Percentiles rank a stretch among this genome's conserved stretches.
phyloP scores from a whole-genome alignment of 2,329 filamentous ascomycete species.

The Aspergillus luchuensis region DNA sequence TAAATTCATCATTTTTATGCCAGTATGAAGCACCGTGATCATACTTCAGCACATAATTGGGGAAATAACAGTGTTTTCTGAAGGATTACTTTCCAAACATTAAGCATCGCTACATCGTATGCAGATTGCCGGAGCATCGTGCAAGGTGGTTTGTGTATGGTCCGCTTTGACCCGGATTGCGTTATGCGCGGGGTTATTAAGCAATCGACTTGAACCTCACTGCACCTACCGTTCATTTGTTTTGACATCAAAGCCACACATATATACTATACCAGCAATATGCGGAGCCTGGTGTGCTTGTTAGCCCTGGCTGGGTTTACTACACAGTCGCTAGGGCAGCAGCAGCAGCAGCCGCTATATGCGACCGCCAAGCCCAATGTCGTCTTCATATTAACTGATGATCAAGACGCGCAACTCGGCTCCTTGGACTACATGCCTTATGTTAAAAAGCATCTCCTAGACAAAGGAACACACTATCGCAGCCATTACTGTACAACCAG shows the following conservation, averaged over 20 bases:
- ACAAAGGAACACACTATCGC: slow-evolving; percentile 60
- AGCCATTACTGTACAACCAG: slow-evolving; percentile 64
- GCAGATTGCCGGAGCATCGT: too few relatives aligned
- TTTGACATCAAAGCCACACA: neutral
- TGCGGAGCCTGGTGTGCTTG: neutral
- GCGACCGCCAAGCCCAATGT: slow-evolving; percentile 54
- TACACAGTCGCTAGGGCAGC: neutral
- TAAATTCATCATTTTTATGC: too few relatives aligned
- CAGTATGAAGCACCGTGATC: too few relatives aligned
- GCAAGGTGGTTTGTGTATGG: too few relatives aligned
- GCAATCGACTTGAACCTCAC: too few relatives aligned
- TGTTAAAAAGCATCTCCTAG: slow-evolving; percentile 2
- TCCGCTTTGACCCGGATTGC: too few relatives aligned
- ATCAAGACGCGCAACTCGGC: slow-evolving; percentile 56
- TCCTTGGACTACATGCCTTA: slow-evolving; percentile 56
- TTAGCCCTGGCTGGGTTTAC: neutral
- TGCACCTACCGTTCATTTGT: too few relatives aligned
- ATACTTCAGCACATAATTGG: too few relatives aligned
- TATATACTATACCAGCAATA: neutral
- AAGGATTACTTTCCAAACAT: too few relatives aligned
- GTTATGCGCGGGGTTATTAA: too few relatives aligned
- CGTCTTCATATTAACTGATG: slow-evolving; percentile 68
- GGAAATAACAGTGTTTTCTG: too few relatives aligned
- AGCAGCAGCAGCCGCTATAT: neutral
- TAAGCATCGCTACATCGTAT: too few relatives aligned